Base-by-base conservation (phyloP, 2,329 filamentous ascomycete species). In the Aspergillus sp. region DNA sequence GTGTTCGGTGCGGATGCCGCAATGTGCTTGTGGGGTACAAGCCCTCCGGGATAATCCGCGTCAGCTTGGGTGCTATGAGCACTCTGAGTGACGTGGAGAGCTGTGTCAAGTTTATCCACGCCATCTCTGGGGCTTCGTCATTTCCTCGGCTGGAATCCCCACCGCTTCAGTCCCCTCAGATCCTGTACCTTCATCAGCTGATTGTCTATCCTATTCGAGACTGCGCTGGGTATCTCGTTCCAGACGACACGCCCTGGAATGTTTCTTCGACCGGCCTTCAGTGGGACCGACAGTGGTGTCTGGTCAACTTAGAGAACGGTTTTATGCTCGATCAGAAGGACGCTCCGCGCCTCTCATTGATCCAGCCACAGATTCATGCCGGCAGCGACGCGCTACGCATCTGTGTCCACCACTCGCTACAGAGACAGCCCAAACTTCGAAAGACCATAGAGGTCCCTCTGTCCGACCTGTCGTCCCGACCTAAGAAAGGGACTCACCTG, bases 51-150 rank as follows among this genome's bases (percentile, higher is more conserved):
- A 45, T 58, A 11, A 50, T 50, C 8, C 49, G 56, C 9, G 47
- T 54, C 16, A 58, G 56, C 42, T 43, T 58, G 2, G 56, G 56
- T 19, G 56, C 56, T 3, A 58, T 58, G 56, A 56, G 51, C 20
- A 58, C 49, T 2, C 11, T 30, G n/a, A 42, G 40, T 0, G 56
- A 58, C 19, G 43, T 56, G 2, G 47, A 58, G 14, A 11, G 10
- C 3, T 54, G 56, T 35, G 32, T 51, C 13, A 44, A 45, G 11
- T 58, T 51, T 10, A 17, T 51, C 16, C 45, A 42, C 17, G 24
- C 42, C 4, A 38, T 22, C 10, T 47, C 17, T 17, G 49, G 35
- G 6, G 16, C 35, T 24, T 17, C 40, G 8, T 24, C 26, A 20
- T 32, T 17, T 26, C 17, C 30, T 26, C 42, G 13, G 3, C 30